A percentile compares a stretch with the other conserved stretches of the same genome.
Evolutionary conservation across 2,329 filamentous ascomycete species (phyloP).

Genomic region (Aspergillus pseudoviridinutans): DNA sequence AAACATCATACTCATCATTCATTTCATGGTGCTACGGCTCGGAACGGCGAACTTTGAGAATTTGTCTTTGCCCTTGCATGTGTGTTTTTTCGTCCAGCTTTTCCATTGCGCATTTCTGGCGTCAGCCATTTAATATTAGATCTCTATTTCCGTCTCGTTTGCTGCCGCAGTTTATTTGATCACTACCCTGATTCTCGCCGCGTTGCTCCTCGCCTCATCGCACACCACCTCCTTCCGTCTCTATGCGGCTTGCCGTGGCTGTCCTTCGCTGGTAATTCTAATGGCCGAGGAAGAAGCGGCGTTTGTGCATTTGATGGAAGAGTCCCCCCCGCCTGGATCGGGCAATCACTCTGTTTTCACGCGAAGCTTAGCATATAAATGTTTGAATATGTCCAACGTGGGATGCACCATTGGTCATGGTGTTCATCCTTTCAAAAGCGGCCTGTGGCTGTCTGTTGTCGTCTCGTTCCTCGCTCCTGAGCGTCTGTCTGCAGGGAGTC

Average conservation of each 20-base stretch:
- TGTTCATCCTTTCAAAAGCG: slow-evolving; percentile 11
- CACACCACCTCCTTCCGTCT: neutral
- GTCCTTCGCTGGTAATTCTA: slow-evolving; percentile 10
- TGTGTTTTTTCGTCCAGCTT: slow-evolving; percentile 13
- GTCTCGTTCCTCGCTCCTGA: neutral
- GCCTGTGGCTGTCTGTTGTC: slow-evolving; percentile 10
- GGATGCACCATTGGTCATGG: slow-evolving; percentile 15
- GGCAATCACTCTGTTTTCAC: slow-evolving; percentile 6
- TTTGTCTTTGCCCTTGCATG: slow-evolving; percentile 12
- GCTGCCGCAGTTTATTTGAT: slow-evolving; percentile 19
- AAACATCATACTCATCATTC: slow-evolving; percentile 24
- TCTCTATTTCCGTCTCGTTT: slow-evolving; percentile 14
- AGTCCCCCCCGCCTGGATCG: slow-evolving; percentile 8
- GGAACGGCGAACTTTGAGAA: slow-evolving; percentile 33
- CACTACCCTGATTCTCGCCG: slow-evolving; percentile 3
- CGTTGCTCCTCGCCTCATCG: slow-evolving; percentile 3
- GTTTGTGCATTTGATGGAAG: slow-evolving; percentile 10
- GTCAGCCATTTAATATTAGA: slow-evolving; percentile 26
- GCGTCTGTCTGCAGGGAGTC: slow-evolving; percentile 1
- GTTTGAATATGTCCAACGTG: slow-evolving; percentile 13
- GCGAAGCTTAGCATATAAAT: slow-evolving; percentile 17
- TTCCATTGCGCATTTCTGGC: slow-evolving; percentile 17
- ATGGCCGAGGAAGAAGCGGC: slow-evolving; percentile 10
- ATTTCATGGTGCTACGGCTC: slow-evolving; percentile 36
- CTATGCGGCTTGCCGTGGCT: slow-evolving; percentile 3